Percentiles rank a stretch among this genome's conserved stretches.
These are phyloP conservation scores for Lycium barbarum DNA, from an alignment of 257 asterid species.

Conservation along the genomic window DNA sequence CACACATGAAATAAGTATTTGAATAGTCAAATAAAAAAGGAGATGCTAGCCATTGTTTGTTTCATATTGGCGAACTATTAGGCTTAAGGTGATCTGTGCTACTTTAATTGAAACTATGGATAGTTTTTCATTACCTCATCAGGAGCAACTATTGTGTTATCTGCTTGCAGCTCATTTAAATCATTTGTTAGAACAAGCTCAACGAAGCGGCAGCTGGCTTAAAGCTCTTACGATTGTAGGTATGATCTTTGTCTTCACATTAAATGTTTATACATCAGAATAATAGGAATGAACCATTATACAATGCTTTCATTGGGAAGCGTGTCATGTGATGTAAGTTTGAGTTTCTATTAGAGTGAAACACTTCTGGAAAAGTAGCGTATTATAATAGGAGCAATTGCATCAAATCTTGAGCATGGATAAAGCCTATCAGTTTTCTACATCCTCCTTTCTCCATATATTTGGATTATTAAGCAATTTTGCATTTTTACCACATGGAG, in stretches of 20 bases:
- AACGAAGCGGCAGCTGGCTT: conserved; percentile 59
- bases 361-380: background rate
- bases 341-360: background rate
- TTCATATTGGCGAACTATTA: background rate
- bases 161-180: conserved; percentile 90
- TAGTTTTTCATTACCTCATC: conserved; percentile 15
- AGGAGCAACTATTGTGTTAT: conserved; percentile 28
- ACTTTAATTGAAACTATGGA: background rate
- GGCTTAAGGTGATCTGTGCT: background rate
- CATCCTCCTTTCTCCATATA: background rate
- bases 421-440: background rate
- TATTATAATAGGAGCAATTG: background rate
- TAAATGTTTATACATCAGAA: background rate
- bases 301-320: background rate
- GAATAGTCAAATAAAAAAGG: background rate
- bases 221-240: conserved; percentile 80
- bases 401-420: conserved; percentile 5
- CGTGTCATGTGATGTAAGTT: background rate
- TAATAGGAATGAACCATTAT: background rate
- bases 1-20: background rate
- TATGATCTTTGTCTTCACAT: conserved; percentile 36
- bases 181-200: conserved; percentile 79
- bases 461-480: background rate
- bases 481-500: background rate
- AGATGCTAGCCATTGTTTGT: background rate